Conservation (phyloP, 2,329 filamentous ascomycete genomes). For the Penicillium nordicum region DNA sequence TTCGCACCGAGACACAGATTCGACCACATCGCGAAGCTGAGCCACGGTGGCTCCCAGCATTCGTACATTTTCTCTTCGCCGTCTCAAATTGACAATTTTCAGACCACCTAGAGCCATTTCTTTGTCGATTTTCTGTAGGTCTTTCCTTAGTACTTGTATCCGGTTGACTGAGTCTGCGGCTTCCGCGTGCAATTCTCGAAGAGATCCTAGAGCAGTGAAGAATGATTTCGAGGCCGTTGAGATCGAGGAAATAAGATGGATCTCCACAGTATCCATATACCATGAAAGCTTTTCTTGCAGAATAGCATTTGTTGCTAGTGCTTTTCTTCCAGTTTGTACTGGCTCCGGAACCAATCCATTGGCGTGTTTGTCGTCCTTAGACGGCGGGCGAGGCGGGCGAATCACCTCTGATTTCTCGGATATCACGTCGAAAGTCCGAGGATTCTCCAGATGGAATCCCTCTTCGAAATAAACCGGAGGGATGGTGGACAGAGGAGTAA, state of each 20-base stretch:
- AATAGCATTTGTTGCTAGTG: constrained; percentile 92
- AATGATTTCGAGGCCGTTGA: constrained; percentile 94
- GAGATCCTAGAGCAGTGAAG: constrained; percentile 86
- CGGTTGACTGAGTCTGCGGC: constrained; percentile 84
- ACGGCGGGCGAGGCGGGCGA: constrained; percentile 55
- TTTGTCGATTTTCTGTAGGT: constrained; percentile 75
- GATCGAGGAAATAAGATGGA: constrained; percentile 93
- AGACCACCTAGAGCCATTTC: constrained; percentile 84
- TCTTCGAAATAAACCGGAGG: constrained; percentile 93
- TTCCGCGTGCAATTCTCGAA: constrained; percentile 87
- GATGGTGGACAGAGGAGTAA: constrained; percentile 86
- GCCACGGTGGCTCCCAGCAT: constrained; percentile 77
- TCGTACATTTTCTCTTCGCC: constrained; percentile 76
- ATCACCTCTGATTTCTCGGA: constrained; percentile 97
- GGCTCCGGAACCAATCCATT: constrained; percentile 61
- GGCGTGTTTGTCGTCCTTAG: constrained; percentile 52
- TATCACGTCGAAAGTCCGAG: constrained; percentile 91
- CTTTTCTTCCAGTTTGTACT: constrained; percentile 62
- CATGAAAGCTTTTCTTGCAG: constrained; percentile 96
- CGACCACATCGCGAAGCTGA: constrained; percentile 76
- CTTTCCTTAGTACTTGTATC: constrained; percentile 76
- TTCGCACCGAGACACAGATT: constrained; percentile 73
- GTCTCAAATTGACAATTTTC: constrained; percentile 77
- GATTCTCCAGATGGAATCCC: constrained; percentile 92
- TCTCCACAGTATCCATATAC: constrained; percentile 99